Evolutionary conservation across 2,329 filamentous ascomycete genomes (phyloP).

Genomic region (Pleomassaria siparia): DNA sequence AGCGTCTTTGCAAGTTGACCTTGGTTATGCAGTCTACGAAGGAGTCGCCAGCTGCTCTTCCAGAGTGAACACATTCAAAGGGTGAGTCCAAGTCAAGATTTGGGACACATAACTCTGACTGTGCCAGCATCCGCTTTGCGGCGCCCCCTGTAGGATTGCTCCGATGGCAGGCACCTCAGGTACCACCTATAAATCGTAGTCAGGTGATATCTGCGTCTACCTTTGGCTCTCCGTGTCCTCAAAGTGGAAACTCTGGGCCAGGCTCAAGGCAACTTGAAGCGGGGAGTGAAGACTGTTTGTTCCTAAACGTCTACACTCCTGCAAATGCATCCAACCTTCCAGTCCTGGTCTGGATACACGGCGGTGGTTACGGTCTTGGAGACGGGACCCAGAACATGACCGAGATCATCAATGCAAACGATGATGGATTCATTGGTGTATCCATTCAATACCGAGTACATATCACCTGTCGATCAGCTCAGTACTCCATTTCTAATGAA

Average conservation of each 20-base stretch:
- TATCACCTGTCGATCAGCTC: background rate
- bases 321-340: slow-evolving; percentile 27
- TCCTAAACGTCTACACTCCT: slow-evolving; percentile 41
- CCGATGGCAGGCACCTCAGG: slow-evolving; percentile 21
- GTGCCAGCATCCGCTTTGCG: slow-evolving; percentile 23
- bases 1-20: slow-evolving; percentile 18
- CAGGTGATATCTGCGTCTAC: slow-evolving; percentile 9
- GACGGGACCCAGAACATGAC: slow-evolving; percentile 43
- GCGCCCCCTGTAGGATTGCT: slow-evolving; percentile 16
- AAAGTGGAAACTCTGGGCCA: slow-evolving; percentile 12
- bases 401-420: slow-evolving; percentile 50
- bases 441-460: slow-evolving; percentile 53
- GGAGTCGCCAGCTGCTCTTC: slow-evolving; percentile 14
- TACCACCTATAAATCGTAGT: slow-evolving; percentile 12
- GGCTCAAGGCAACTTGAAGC: background rate
- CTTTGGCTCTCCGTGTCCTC: slow-evolving; percentile 19
- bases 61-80: slow-evolving; percentile 24
- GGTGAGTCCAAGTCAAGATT: slow-evolving; percentile 10
- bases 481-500: background rate
- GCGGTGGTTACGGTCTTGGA: slow-evolving; percentile 42
- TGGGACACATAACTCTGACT: background rate
- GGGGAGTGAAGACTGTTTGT: slow-evolving; percentile 40
- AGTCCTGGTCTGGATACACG: slow-evolving; percentile 36
- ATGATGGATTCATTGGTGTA: slow-evolving; percentile 53
- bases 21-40: slow-evolving; percentile 24